phyloP scores from a whole-genome alignment of 768 basidiomycete genomes.

The Boletus pseudo-olivaceus region DNA sequence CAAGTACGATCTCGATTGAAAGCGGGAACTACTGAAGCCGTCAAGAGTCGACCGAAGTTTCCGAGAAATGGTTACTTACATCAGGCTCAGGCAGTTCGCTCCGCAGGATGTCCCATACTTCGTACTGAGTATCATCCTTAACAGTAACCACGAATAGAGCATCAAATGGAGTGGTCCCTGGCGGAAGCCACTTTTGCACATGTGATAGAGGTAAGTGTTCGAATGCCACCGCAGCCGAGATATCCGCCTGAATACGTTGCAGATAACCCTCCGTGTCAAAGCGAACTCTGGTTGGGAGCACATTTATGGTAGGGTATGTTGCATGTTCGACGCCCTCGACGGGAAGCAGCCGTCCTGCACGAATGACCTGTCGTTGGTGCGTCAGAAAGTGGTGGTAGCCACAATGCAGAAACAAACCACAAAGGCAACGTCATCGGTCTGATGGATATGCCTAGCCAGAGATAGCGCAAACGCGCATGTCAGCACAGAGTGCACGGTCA shows the following conservation, averaged over 20 bases:
- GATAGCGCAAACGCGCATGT: conserved; percentile 29
- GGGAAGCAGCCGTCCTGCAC: conserved; percentile 29
- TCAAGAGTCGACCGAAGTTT: background rate
- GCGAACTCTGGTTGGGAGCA: conserved; percentile 27
- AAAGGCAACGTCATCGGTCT: conserved; percentile 28
- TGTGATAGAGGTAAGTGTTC: conserved; percentile 31
- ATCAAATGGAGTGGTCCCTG: conserved; percentile 25
- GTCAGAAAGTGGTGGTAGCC: background rate
- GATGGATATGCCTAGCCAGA: conserved; percentile 22
- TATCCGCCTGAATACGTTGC: conserved; percentile 24
- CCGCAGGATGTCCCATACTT: conserved; percentile 23
- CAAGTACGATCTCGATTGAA: conserved; percentile 25
- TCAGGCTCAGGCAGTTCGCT: conserved; percentile 33
- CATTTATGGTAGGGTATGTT: conserved; percentile 26
- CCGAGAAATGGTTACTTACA: conserved; percentile 14
- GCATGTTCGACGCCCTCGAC: conserved; percentile 23
- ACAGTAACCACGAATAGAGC: conserved; percentile 30
- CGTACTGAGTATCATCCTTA: conserved; percentile 19
- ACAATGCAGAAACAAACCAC: conserved; percentile 23
- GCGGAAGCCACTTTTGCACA: conserved; percentile 31
- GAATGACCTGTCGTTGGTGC: conserved; percentile 24
- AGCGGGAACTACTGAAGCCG: conserved; percentile 17
- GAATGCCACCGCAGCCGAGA: conserved; percentile 26
- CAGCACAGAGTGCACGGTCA: conserved; percentile 33
- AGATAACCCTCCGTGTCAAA: conserved; percentile 14